phyloP scores from a whole-genome alignment of 2,329 filamentous ascomycete genomes.

The Ceratocystis cubensis region DNA sequence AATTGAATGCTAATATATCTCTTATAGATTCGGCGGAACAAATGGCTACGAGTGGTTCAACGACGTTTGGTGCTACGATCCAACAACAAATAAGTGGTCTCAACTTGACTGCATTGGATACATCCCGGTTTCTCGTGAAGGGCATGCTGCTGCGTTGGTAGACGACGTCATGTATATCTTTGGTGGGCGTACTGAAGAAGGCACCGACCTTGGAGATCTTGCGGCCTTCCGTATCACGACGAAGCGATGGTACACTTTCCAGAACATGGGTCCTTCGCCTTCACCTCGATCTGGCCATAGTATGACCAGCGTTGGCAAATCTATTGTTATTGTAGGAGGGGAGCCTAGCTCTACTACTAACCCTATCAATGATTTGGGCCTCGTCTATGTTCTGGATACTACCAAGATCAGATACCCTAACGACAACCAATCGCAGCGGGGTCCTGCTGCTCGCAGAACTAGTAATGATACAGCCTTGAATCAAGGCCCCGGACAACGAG shows the following conservation, averaged over 20 bases:
- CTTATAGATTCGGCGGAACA: conserved; percentile 77
- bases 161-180: conserved; percentile 99
- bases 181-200: conserved; percentile 87
- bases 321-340: conserved; percentile 81
- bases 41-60: conserved; percentile 98
- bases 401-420: conserved; percentile 93
- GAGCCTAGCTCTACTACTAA: conserved; percentile 82
- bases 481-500: conserved; percentile 28
- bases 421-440: conserved; percentile 39
- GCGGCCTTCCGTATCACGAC: conserved; percentile 66
- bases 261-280: conserved; percentile 96
- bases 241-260: conserved; percentile 95
- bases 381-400: conserved; percentile 87
- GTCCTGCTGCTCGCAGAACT: conserved; percentile 34
- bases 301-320: conserved; percentile 91
- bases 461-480: conserved; percentile 28
- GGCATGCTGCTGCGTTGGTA: conserved; percentile 83
- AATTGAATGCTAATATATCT: background rate
- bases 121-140: conserved; percentile 85
- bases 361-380: conserved; percentile 69
- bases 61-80: conserved; percentile 95
- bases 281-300: conserved; percentile 90
- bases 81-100: conserved; percentile 66
- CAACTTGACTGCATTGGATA: conserved; percentile 95
- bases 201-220: conserved; percentile 80